These are phyloP conservation scores for Aspergillus versicolor DNA, from an alignment of 2,329 filamentous ascomycete species.

Conservation along the genomic window DNA sequence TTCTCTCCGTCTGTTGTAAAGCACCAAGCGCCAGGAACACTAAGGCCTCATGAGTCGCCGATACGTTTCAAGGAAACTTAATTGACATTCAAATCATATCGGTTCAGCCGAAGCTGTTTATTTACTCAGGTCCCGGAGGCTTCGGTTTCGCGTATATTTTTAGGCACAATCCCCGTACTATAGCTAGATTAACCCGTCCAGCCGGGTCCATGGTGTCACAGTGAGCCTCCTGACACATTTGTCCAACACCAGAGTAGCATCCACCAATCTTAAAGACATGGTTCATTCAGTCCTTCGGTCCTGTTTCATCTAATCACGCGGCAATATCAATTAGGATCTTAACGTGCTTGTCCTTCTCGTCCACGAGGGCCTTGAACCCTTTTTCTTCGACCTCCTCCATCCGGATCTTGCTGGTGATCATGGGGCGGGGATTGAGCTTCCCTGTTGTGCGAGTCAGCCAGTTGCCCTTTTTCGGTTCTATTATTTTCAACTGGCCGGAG, in stretches of 20 bases:
- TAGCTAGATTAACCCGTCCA: background rate
- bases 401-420: constrained; percentile 62
- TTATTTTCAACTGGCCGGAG: background rate
- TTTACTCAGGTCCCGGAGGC: background rate
- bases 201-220: background rate
- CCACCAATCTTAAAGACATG: too few relatives aligned
- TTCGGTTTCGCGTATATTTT: background rate
- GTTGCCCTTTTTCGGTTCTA: too few relatives aligned
- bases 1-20: too few relatives aligned
- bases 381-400: constrained; percentile 58
- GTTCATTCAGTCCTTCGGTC: too few relatives aligned
- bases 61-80: too few relatives aligned
- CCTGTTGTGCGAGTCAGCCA: constrained; percentile 32
- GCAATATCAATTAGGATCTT: constrained; percentile 56
- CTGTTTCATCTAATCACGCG: constrained; percentile 9
- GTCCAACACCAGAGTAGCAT: background rate
- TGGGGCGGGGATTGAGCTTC: constrained; percentile 52
- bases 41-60: too few relatives aligned
- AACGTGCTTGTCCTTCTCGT: constrained; percentile 62
- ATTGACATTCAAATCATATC: too few relatives aligned
- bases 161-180: background rate
- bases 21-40: too few relatives aligned
- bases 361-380: constrained; percentile 57
- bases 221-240: background rate
- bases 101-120: too few relatives aligned